phyloP scores from a whole-genome alignment of 345 rosid species.

The Eucalyptus curtisii region DNA sequence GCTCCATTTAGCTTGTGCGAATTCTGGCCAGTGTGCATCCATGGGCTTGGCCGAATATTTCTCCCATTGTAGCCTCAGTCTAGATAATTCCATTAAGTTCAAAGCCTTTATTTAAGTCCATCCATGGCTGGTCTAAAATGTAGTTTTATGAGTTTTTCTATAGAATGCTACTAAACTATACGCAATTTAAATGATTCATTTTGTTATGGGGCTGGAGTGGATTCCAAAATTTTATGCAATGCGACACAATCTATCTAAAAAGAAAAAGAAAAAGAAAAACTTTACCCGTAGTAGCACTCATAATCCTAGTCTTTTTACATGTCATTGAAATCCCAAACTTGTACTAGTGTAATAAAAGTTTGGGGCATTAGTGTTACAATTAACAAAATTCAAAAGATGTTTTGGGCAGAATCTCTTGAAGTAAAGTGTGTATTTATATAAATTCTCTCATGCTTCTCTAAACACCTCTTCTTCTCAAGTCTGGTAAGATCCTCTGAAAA shows the following conservation, averaged over 20 bases:
- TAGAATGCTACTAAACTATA: no score
- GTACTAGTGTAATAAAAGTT: not conserved
- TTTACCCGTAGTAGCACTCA: not conserved
- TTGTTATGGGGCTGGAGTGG: no score
- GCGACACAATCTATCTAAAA: not conserved
- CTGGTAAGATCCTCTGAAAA: accelerated
- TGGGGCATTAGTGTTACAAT: not conserved
- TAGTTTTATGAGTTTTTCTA: no score
- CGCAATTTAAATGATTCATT: no score
- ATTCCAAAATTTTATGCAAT: no score
- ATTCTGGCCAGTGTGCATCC: not conserved
- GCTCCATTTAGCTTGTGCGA: not conserved
- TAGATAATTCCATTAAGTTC: not conserved
- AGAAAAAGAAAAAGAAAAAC: not conserved
- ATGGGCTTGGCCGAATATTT: not conserved
- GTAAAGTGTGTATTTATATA: no score
- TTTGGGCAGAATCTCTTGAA: no score
- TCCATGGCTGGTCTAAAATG: not conserved
- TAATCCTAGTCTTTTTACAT: not conserved
- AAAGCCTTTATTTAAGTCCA: not conserved
- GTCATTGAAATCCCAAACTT: not conserved
- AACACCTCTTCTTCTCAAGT: no score
- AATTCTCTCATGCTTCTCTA: no score
- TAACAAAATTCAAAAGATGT: not conserved
- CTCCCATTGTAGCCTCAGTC: not conserved